Evolutionary conservation across 2,329 filamentous ascomycete genomes (phyloP).

Genomic region (Neoarthrinium moseri): DNA sequence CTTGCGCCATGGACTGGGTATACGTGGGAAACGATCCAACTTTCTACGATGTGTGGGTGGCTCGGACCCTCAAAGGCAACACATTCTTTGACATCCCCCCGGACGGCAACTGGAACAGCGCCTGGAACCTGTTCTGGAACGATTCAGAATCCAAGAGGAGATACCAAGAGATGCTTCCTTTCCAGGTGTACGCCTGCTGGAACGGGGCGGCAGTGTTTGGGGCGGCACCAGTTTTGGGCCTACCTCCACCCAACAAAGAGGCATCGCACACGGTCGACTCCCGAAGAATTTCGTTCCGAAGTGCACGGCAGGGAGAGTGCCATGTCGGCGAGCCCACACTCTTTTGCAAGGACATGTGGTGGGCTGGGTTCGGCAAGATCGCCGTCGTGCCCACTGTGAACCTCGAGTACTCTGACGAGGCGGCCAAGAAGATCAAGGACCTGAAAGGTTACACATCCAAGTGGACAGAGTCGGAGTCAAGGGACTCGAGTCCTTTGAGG

Average conservation of each 20-base stretch:
- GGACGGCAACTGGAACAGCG: conserved; percentile 46
- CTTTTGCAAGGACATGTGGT: conserved; percentile 59
- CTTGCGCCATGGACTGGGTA: conserved; percentile 59
- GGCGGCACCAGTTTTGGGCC: conserved; percentile 42
- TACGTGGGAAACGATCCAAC: conserved; percentile 40
- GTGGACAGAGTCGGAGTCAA: conserved; percentile 22
- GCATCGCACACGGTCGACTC: background rate
- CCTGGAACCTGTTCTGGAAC: conserved; percentile 54
- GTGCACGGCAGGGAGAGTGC: conserved; percentile 42
- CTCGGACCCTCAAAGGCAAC: conserved; percentile 50
- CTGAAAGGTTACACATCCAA: conserved; percentile 47
- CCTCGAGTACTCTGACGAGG: conserved; percentile 50
- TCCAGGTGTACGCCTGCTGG: conserved; percentile 63
- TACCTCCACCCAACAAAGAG: too few species aligned
- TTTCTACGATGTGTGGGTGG: conserved; percentile 59
- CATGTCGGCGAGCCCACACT: conserved; percentile 53
- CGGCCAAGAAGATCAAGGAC: conserved; percentile 43
- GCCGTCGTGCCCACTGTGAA: conserved; percentile 56
- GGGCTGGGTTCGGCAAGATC: conserved; percentile 46
- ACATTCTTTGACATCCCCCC: conserved; percentile 52
- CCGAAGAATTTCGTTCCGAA: conserved; percentile 44
- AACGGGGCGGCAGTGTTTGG: conserved; percentile 52
- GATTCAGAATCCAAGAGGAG: conserved; percentile 33
- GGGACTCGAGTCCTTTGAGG: conserved; percentile 24
- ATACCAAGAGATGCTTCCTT: conserved; percentile 38